Conservation (phyloP, 371 early-diverging fungal genomes). For the Mortierella sp. region DNA sequence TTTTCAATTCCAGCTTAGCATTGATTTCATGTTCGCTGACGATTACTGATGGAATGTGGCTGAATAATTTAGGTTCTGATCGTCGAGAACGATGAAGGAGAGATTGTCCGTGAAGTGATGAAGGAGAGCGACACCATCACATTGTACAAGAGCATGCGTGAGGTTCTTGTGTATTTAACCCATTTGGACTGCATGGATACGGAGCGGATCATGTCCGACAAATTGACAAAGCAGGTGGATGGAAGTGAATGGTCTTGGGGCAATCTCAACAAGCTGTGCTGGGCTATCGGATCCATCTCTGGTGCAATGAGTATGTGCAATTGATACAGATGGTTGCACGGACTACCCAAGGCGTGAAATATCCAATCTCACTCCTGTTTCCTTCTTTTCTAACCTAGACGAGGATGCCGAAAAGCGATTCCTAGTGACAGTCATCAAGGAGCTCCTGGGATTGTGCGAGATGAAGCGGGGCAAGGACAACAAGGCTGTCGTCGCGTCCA, state of each 20-base stretch:
- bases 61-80: slow-evolving; percentile 80
- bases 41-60: too few relatives aligned
- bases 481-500: slow-evolving; percentile 99
- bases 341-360: too few relatives aligned
- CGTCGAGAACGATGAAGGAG: slow-evolving; percentile 99
- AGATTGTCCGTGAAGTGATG: slow-evolving; percentile 98
- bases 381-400: slow-evolving; percentile 21
- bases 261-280: slow-evolving; percentile 98
- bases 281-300: slow-evolving; percentile 99
- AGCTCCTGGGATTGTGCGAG: slow-evolving; percentile 93
- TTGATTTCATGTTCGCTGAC: too few relatives aligned
- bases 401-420: slow-evolving; percentile 98
- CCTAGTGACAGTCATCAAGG: slow-evolving; percentile 98
- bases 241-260: slow-evolving; percentile 95
- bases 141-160: slow-evolving; percentile 98
- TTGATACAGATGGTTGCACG: neutral
- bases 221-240: slow-evolving; percentile 93
- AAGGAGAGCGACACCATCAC: slow-evolving; percentile 99
- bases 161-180: slow-evolving; percentile 95
- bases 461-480: slow-evolving; percentile 97
- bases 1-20: too few relatives aligned
- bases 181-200: slow-evolving; percentile 94
- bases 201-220: slow-evolving; percentile 93
- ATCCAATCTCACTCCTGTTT: neutral
- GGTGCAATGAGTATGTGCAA: slow-evolving; percentile 84